phyloP scores from a whole-genome alignment of 177 flowering plant species.

The Vitis hybrid region DNA sequence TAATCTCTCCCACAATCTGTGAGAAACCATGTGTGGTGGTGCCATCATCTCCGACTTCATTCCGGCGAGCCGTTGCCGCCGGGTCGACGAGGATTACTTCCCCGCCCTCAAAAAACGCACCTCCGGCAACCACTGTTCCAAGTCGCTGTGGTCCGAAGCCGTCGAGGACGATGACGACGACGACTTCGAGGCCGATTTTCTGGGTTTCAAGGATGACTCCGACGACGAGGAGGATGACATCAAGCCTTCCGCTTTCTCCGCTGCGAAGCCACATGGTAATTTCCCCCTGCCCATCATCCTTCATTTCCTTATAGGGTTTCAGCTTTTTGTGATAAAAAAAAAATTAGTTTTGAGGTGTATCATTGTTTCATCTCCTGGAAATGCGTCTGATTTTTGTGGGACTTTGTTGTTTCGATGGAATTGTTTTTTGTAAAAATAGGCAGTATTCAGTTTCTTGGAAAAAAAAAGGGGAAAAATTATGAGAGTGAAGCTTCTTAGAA shows the following conservation, averaged over 20 bases:
- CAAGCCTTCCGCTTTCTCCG: constrained; percentile 49
- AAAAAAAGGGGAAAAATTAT: no score
- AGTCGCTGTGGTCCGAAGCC: constrained; percentile 30
- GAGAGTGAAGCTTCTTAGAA: no score
- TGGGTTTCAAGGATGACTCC: constrained; percentile 61
- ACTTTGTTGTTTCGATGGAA: no score
- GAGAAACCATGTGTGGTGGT: constrained; percentile 84
- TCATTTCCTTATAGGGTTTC: background rate
- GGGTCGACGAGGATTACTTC: constrained; percentile 48
- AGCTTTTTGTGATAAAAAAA: background rate
- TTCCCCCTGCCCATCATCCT: background rate
- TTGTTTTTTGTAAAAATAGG: no score
- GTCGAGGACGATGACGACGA: constrained; percentile 33
- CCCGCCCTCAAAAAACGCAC: constrained; percentile 33
- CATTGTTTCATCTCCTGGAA: background rate
- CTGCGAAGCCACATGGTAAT: constrained; percentile 34
- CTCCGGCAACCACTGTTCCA: constrained; percentile 28
- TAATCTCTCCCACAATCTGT: background rate
- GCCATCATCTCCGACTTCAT: constrained; percentile 86
- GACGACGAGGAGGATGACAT: constrained; percentile 49
- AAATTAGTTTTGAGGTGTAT: background rate
- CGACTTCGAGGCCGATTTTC: constrained; percentile 94
- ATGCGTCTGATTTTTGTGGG: no score
- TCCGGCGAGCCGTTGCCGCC: constrained; percentile 43
- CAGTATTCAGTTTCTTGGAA: no score